Evolutionary conservation across 352 stramenopile species (phyloP), one percentile per base, ranked within the genome.

Genomic region (Phytophthora vignae): DNA sequence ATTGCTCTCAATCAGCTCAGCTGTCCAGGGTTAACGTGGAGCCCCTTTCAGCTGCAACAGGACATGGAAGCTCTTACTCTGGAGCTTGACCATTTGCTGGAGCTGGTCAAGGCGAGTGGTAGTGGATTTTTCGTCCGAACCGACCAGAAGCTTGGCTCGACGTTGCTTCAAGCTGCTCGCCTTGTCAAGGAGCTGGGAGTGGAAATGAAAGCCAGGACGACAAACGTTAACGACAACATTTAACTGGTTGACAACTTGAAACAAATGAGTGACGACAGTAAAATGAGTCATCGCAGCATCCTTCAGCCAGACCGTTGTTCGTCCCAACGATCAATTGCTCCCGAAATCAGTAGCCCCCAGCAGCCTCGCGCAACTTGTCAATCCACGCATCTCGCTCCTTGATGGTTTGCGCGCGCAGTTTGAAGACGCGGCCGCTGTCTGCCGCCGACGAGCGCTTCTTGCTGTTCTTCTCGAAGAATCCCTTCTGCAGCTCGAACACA

Each of bases 341-440:
- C 17, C 12, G 10, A 19, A 15, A 4, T 70, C 64, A 79, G 55
- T 85, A 83, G 14, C 80, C 80, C 19, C 82, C 82, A 61, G 80
- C 76, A 17, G 80, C 83, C 74, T 82, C 69, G 21, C 87, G 88
- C 56, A 96, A 69, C 53, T 85, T 92, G 29, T 92, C 72, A 53
- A 96, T 92, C 90, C 90, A 96, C 25, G 83, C 77, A 52, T 95
- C 85, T 19, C 89, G 88, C 59, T 95, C 87, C 71, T 95, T 87
- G 49, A 96, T 93, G 38, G 74, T 93, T 60, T 90, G 78, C 15
- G 90, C 88, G n/a, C 90, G 90, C 46, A 96, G 67, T 55, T 95
- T 94, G 64, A 95, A 96, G 52, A 90, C 76, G 10, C 90, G 88
- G 14, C 89, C 88, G 40, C 75, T 92, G 57, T 96, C 90, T 15